Evolutionary conservation across 192 early-diverging fungal species (phyloP), one percentile per base, ranked within the genome.

Genomic region (Glomus cerebriforme): DNA sequence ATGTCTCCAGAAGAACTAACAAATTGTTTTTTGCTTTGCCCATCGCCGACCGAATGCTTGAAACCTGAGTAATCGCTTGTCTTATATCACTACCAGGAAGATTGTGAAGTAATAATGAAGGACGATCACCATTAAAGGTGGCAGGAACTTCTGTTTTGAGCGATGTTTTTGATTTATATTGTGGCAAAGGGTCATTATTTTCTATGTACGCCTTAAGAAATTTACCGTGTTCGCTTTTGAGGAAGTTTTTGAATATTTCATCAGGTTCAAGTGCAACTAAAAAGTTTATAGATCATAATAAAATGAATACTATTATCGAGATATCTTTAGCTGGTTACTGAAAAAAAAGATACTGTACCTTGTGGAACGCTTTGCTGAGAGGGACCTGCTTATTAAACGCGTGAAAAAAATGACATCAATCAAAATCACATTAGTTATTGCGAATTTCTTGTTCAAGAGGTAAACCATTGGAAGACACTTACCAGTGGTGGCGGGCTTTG

Each of bases 11-110:
- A 19, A 71, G 12, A 71, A 71, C 39, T 2, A 71, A 49, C 39
- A 71, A 10, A 17, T 71, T 71, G 26, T 71, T 71, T 3, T 71
- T 71, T 71, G 68, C 68, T 71, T 49, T 22, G 9, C 8, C 35
- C 8, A 68, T 68, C 17, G 66, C 66, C 8, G 66, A 37, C 35
- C 13, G 12, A 39, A 68, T 7, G 22, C 22, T 19, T 68, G 29
- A 37, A 68, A 39, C 26, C 68, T n/a, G 12, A 10, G 37, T 43
- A 24, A 71, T 47, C 37, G 37, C 7, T 71, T 68, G 2, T 10
- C 22, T 7, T n/a, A n/a, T n/a, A 29, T 1, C 43, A 71, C 45
- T 35, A 19, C 68, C 68, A 71, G 39, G 37, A 0, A 71, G 68
- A 71, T 39, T 31, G 45, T 71, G n/a, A n/a, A n/a, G n/a, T n/a